These are phyloP conservation scores for Blepharisma stoltei DNA, from an alignment of 73 alveolate genomes.

Conservation along the genomic window DNA sequence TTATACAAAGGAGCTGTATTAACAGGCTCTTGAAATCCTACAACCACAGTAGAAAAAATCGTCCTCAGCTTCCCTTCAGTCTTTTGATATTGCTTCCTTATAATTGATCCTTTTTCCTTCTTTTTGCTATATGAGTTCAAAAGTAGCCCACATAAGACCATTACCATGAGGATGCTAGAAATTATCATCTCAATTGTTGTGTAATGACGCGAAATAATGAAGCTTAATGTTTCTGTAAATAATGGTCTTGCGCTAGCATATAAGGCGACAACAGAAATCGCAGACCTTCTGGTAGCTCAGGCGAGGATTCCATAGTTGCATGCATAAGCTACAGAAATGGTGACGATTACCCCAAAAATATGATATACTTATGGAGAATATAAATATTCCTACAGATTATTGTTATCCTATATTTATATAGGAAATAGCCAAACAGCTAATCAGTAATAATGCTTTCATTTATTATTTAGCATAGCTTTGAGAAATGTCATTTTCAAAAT, in stretches of 20 bases:
- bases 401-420: no score
- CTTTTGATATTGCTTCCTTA: no score
- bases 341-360: neutral
- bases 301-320: neutral
- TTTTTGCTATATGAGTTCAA: neutral
- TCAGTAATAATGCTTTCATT: no score
- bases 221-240: neutral
- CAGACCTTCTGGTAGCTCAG: conserved; percentile 11
- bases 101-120: neutral
- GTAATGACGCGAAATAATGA: neutral
- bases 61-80: no score
- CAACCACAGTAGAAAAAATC: no score
- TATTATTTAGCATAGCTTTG: no score
- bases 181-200: neutral
- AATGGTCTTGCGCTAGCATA: neutral
- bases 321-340: neutral
- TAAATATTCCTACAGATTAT: no score
- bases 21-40: no score
- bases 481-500: neutral
- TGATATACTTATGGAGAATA: no score
- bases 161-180: neutral
- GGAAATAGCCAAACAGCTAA: no score
- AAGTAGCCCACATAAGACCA: neutral
- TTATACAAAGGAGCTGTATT: no score
- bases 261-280: neutral